These are phyloP conservation scores for Adansonia grandidieri DNA, from an alignment of 441 rosid species.

Conservation along the genomic window DNA sequence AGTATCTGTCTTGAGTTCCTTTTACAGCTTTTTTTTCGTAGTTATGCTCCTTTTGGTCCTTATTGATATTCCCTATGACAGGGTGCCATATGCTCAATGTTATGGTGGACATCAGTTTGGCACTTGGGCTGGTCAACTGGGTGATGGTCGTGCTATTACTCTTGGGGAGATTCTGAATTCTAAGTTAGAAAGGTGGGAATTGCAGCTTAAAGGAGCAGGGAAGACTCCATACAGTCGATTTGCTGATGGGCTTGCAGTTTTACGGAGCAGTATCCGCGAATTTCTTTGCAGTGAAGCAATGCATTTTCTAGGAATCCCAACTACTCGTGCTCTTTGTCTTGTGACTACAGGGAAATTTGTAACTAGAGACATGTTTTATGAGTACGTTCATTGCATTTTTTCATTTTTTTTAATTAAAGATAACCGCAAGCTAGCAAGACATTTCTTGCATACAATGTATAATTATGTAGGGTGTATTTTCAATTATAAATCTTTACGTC, in stretches of 20 bases:
- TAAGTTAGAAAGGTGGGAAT: slow-evolving; percentile 90
- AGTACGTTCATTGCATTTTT: slow-evolving; percentile 61
- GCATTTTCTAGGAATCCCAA: slow-evolving; percentile 90
- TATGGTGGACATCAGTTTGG: slow-evolving; percentile 99
- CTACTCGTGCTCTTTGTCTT: slow-evolving; percentile 94
- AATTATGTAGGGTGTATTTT: slow-evolving; percentile 6
- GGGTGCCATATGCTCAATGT: slow-evolving; percentile 88
- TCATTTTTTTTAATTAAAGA: slow-evolving; percentile 1
- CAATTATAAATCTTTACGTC: slow-evolving; percentile 23
- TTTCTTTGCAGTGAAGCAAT: slow-evolving; percentile 94
- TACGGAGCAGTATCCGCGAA: slow-evolving; percentile 93
- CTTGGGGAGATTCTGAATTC: slow-evolving; percentile 86
- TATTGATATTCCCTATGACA: slow-evolving; percentile 37
- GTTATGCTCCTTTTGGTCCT: slow-evolving; percentile 15
- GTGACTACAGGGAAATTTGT: slow-evolving; percentile 92
- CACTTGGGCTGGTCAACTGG: slow-evolving; percentile 98
- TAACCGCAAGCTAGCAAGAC: neutral
- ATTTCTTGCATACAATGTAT: slow-evolving; percentile 1
- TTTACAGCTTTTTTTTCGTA: neutral
- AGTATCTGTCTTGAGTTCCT: slow-evolving; percentile 37
- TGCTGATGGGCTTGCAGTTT: slow-evolving; percentile 98
- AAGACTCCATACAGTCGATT: slow-evolving; percentile 95
- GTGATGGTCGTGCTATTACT: slow-evolving; percentile 97
- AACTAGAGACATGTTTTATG: slow-evolving; percentile 95
- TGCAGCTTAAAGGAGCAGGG: slow-evolving; percentile 98